Base-by-base conservation (phyloP, 306 rosid genomes). In the Cyamopsis tetragonoloba region DNA sequence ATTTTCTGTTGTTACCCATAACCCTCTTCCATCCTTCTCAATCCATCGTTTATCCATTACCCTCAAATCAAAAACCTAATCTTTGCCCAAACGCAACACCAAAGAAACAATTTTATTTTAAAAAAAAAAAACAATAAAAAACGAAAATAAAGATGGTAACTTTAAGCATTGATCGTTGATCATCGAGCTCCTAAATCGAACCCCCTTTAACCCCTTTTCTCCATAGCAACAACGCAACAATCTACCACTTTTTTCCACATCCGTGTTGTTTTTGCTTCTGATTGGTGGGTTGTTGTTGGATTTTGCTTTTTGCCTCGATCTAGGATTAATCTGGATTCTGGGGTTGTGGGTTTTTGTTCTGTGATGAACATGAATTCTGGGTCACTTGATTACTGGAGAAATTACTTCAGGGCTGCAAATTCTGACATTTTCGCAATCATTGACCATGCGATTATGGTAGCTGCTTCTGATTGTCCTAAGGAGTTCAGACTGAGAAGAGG, bases 391-490 rank as follows among this genome's bases (percentile, higher is more conserved):
- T 57, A 83, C 60, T 90, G 96, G 96, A 83, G 91, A 70, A 66
- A 54, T 75, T 90, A 80, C 78, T 90, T 90, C 59, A 62, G 95
- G 41, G 69, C 77, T 8, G 85, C 89, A 1, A 83, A 78, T 68
- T 90, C 83, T 1, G 89, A 87, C 50, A 87, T 90, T 47, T 90
- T 87, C 66, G 80, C 48, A 24, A 82, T 90, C 69, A 87, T 90
- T 44, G 89, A 90, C 62, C 84, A 76, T 39, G 96, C 96, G 28
- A 90, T 90, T 72, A 62, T 74, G 83, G 96, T 90, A 54, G 96
- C 95, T 11, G 91, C 96, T 35, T 82, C 85, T 15, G 91, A 90
- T 82, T 87, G 89, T 42, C 89, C 96, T 1, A 84, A 73, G 62
- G 89, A 90, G 80, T 84, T 90, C 68, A 79, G 78, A 17, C 48